Percentiles rank a stretch among this genome's conserved stretches.
Evolutionary conservation across 768 basidiomycete genomes (phyloP).

Genomic region (Xerocomus potaroensis): DNA sequence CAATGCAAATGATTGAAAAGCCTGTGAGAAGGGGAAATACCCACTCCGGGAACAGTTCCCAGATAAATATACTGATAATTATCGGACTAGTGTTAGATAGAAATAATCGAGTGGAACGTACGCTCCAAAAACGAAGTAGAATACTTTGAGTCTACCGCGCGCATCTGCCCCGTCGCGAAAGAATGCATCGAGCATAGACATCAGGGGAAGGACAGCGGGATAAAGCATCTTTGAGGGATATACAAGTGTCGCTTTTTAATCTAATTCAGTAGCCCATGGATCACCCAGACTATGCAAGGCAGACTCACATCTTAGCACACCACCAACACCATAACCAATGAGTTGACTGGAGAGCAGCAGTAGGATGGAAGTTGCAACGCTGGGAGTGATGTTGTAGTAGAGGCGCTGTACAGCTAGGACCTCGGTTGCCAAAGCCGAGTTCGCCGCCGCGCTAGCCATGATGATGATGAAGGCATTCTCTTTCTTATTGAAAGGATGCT

Average conservation of each 20-base stretch:
- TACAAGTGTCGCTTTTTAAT: constrained; percentile 26
- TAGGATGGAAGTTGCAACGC: constrained; percentile 42
- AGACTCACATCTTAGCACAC: constrained; percentile 43
- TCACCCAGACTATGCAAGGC: neutral
- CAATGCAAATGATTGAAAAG: constrained; percentile 57
- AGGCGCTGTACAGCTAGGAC: constrained; percentile 51
- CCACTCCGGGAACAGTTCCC: constrained; percentile 27
- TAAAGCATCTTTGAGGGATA: constrained; percentile 46
- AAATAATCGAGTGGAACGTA: constrained; percentile 30
- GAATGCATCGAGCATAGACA: constrained; percentile 31
- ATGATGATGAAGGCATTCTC: constrained; percentile 57
- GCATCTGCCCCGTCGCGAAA: constrained; percentile 39
- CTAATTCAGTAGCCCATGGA: neutral
- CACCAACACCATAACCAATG: constrained; percentile 53
- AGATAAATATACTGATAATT: constrained; percentile 32
- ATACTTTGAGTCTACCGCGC: constrained; percentile 37
- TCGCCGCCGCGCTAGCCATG: constrained; percentile 53
- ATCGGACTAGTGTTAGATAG: neutral
- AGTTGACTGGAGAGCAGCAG: constrained; percentile 34
- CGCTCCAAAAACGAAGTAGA: constrained; percentile 22
- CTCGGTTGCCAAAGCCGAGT: constrained; percentile 50
- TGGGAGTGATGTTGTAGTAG: constrained; percentile 51
- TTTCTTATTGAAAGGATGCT: constrained; percentile 59
- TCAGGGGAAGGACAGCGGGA: constrained; percentile 27
- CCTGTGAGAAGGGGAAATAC: constrained; percentile 60